Evolutionary conservation across 2,329 filamentous ascomycete genomes (phyloP), one percentile per base, ranked within the genome.

Genomic region (Aspergillus ustus): DNA sequence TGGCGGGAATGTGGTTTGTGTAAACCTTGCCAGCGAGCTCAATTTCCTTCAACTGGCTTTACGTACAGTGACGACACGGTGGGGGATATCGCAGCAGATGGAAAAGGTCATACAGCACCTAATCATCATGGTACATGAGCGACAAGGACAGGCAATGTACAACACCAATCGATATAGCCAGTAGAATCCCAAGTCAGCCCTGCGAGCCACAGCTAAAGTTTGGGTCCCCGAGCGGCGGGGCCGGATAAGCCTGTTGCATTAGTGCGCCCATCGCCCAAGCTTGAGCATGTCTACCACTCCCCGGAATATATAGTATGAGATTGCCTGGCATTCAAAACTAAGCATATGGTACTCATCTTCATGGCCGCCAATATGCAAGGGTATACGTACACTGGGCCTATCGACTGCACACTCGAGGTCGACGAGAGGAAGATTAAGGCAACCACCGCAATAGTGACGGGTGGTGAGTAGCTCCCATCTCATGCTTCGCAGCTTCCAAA

Each of bases 21-120:
- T 52, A 7, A 31, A 58, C 31, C 50, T 67, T 11, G n/a, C 65
- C 2, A 62, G 59, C 8, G 62, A 65, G 13, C 51, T 67, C 17
- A 67, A 66, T 37, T 67, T 60, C 13, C 51, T 66, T 6, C 64
- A 65, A 28, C 54, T 63, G 0, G 57, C 60, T 37, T 49, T 67
- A n/a, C 57, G 56, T 28, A 67, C 64, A 20, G 51, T 64, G 17
- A 59, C 61, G 1, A 66, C 64, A 2, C 43, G 58, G 2, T 67
- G 64, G 64, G 55, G 60, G 13, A 46, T 66, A 28, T 66, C 66
- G 8, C 48, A 34, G 5, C 60, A 64, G n/a, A 66, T 65, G 64
- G 52, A 22, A 29, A 52, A 20, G 1, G 20, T 52, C 20, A 11
- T 52, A 3, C 19, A 31, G 3, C 50, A 52, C 34, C 34, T 52